Evolutionary conservation across 2,329 filamentous ascomycete species (phyloP), one percentile per base, ranked within the genome.

Genomic region (Onygenales sp.): DNA sequence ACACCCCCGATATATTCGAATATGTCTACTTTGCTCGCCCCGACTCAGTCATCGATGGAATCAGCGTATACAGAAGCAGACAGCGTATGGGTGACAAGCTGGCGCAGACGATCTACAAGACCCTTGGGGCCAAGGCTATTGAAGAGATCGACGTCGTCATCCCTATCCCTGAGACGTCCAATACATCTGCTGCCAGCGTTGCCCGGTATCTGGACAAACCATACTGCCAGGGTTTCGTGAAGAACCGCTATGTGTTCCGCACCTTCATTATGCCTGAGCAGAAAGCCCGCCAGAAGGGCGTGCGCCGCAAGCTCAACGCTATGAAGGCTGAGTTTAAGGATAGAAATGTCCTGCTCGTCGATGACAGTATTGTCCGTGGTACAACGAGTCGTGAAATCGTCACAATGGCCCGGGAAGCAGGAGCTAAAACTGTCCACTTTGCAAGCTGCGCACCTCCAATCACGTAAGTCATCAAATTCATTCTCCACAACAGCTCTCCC

Each of bases 181-280:
- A 90, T 57, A 91, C 87, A 0, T 86, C 88, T 1, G 89, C 90
- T 2, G 82, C 87, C 7, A 82, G 81, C 47, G 79, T 95, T 31
- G 85, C 89, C n/a, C 81, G 84, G 62, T 77, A 81, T 42, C 77
- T 95, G 14, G 79, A 83, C 60, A 90, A 88, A 67, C 86, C 87
- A 1, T 89, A 87, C 63, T 85, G 81, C 54, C 86, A 88, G 65
- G 90, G 84, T 2, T 92, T 95, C 62, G 84, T 95, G 58, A 94
- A 93, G 77, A 94, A 94, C 70, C 80, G 88, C 51, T 94, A 94
- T 67, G 86, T 94, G 56, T 90, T 88, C 77, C 81, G 88, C 49
- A 94, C 88, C 0, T 93, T 92, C 68, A 92, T 90, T 65, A 87
- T 88, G 84, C 85, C 91, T 1, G 86, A 86, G 32, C 91, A 96